Percentiles rank a stretch among this genome's conserved stretches.
Evolutionary conservation across 73 alveolate genomes (phyloP).

Genomic region (Paramecium sexaurelia): DNA sequence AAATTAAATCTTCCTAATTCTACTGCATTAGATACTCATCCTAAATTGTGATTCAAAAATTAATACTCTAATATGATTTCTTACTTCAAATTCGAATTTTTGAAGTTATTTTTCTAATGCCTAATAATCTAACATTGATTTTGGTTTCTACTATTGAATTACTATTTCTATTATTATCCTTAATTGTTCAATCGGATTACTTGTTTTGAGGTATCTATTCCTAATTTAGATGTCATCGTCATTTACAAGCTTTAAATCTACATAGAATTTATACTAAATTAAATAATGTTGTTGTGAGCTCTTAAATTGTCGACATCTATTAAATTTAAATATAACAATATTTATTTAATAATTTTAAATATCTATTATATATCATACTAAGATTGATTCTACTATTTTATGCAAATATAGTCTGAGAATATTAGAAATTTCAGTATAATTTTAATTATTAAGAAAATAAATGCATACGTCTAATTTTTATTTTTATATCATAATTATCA

Average conservation of each 20-base stretch:
- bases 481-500: too few species aligned
- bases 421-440: too few species aligned
- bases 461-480: too few species aligned
- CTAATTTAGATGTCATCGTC: neutral
- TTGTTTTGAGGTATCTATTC: neutral
- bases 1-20: neutral
- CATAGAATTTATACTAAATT: neutral
- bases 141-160: neutral
- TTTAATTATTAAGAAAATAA: too few species aligned
- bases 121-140: neutral
- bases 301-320: neutral
- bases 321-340: neutral
- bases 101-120: neutral
- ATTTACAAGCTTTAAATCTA: neutral
- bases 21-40: constrained; percentile 17
- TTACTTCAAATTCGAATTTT: neutral
- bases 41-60: too few species aligned
- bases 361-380: neutral
- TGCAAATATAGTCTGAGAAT: too few species aligned
- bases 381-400: too few species aligned
- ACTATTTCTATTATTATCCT: neutral
- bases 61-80: neutral
- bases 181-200: neutral
- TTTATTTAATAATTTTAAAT: neutral
- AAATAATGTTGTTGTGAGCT: neutral